Evolutionary conservation across 345 rosid species (phyloP).

Genomic region (Lepidium africanum): DNA sequence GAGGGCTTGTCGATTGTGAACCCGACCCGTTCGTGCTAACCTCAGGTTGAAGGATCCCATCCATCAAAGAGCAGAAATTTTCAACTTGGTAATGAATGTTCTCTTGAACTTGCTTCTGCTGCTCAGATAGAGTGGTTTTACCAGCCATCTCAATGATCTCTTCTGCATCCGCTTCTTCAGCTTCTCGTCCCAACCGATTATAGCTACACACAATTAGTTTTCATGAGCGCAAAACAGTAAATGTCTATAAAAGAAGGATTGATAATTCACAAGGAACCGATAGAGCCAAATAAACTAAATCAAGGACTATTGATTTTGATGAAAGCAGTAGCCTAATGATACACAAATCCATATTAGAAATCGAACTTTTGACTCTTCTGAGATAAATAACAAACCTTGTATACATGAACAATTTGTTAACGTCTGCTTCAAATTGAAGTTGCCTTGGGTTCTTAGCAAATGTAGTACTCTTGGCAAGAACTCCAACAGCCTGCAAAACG

Average conservation of each 20-base stretch:
- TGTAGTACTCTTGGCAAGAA: constrained; percentile 59
- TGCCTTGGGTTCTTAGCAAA: constrained; percentile 75
- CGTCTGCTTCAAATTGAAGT: constrained; percentile 76
- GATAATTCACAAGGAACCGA: neutral
- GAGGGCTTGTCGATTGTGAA: constrained; percentile 19
- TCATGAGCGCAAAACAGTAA: neutral
- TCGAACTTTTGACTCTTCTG: neutral
- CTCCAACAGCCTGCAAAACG: constrained; percentile 53
- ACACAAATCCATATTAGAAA: neutral
- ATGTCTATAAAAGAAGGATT: neutral
- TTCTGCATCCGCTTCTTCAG: constrained; percentile 72
- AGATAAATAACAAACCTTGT: constrained; percentile 48
- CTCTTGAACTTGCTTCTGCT: constrained; percentile 78
- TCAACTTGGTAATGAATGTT: constrained; percentile 64
- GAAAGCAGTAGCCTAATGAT: neutral
- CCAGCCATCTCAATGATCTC: constrained; percentile 80
- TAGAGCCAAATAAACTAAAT: neutral
- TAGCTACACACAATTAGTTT: constrained; percentile 36
- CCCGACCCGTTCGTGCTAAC: constrained; percentile 15
- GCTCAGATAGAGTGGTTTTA: constrained; percentile 63
- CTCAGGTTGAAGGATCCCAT: constrained; percentile 58
- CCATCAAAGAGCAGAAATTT: constrained; percentile 57
- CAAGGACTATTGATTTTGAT: neutral
- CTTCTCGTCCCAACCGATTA: constrained; percentile 72
- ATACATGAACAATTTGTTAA: constrained; percentile 70